Evolutionary conservation across 176 grass and related monocot species (phyloP).

Genomic region (Oryza glumipatula): DNA sequence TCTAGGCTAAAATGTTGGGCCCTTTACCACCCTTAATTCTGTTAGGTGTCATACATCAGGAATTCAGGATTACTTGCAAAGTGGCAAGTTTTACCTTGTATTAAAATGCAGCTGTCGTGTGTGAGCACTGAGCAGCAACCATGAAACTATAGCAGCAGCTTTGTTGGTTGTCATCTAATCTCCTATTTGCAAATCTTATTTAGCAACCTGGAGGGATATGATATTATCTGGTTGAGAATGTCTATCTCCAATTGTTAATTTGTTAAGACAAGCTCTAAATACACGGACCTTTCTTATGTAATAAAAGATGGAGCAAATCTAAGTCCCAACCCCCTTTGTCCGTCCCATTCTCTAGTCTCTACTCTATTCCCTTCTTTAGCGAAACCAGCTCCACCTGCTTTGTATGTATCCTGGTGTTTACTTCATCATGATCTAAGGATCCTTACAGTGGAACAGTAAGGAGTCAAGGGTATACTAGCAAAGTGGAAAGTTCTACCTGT

Average conservation of each 20-base stretch:
- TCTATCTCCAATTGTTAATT: not conserved
- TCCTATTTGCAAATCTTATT: not conserved
- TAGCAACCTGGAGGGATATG: not conserved
- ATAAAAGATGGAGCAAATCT: not conserved
- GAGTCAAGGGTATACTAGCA: not conserved
- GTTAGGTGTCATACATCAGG: not conserved
- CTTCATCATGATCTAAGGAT: too few relatives aligned
- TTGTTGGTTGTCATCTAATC: not conserved
- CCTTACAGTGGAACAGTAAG: not conserved
- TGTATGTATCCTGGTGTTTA: not conserved
- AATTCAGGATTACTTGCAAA: slow-evolving; percentile 1
- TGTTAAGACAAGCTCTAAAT: not conserved
- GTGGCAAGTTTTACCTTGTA: not conserved
- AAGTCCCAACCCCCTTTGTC: not conserved
- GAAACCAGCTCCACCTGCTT: not conserved
- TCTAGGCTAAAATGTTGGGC: too few relatives aligned
- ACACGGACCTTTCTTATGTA: not conserved
- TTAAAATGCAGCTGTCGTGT: not conserved
- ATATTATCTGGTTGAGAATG: not conserved
- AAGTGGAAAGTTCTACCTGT: not conserved
- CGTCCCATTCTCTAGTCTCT: not conserved
- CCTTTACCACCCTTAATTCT: not conserved
- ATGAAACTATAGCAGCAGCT: not conserved
- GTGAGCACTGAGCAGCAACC: not conserved
- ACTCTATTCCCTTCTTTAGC: not conserved